These are phyloP conservation scores for Lumnitzera racemosa DNA, from an alignment of 345 rosid genomes.

Conservation along the genomic window DNA sequence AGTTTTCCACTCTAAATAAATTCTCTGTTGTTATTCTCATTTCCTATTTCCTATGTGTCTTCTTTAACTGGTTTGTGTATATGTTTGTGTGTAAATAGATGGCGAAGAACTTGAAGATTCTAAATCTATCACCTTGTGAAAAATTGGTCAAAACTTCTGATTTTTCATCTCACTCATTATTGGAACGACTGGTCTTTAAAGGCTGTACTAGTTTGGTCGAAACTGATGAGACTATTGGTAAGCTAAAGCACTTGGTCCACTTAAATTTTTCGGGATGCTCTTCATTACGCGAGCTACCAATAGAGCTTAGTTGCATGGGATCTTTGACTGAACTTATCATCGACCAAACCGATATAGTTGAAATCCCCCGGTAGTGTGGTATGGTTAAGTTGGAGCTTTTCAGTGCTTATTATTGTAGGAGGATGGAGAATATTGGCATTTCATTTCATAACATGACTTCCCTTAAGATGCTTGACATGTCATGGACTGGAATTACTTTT, in stretches of 20 bases:
- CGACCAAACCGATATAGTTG: neutral
- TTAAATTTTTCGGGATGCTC: neutral
- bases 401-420: neutral
- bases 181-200: slow-evolving; percentile 3
- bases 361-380: neutral
- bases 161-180: neutral
- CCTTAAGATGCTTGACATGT: too few species aligned
- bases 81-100: neutral
- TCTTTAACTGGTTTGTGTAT: neutral
- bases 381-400: neutral
- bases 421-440: neutral
- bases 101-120: neutral
- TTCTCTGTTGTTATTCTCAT: neutral
- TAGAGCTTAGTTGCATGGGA: neutral
- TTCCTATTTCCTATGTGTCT: too few species aligned
- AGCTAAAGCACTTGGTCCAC: neutral
- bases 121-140: neutral
- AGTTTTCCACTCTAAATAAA: neutral
- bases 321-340: neutral
- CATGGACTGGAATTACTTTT: too few species aligned
- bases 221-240: neutral
- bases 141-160: neutral
- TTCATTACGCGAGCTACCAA: neutral
- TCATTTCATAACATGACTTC: neutral
- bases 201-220: neutral